A percentile compares a stretch with the other conserved stretches of the same genome.
Evolutionary conservation across 1,284 basidiomycete genomes (phyloP).

Genomic region (Apiotrichum veenhuisii): DNA sequence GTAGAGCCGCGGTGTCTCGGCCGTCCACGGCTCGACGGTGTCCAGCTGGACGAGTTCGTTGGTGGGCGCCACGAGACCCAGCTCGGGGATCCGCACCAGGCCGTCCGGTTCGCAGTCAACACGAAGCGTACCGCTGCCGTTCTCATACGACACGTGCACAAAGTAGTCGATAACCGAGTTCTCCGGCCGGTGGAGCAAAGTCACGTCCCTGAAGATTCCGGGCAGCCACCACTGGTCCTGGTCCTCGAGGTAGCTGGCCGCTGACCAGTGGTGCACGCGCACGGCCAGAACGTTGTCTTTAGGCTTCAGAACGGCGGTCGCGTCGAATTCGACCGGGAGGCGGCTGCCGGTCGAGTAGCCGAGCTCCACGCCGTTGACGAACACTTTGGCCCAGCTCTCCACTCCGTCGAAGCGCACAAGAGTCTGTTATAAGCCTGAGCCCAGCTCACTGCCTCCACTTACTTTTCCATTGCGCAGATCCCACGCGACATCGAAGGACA

Average conservation of each 20-base stretch:
- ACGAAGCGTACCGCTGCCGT: constrained; percentile 18
- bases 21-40: constrained; percentile 22
- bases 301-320: constrained; percentile 1
- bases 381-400: constrained; percentile 18
- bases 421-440: neutral
- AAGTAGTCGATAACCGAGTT: constrained; percentile 18
- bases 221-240: constrained; percentile 33
- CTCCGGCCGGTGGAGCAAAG: constrained; percentile 20
- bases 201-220: constrained; percentile 27
- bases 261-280: constrained; percentile 25
- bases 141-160: constrained; percentile 19
- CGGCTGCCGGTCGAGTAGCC: constrained; percentile 11
- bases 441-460: neutral
- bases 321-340: constrained; percentile 18
- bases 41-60: neutral
- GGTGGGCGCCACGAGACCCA: constrained; percentile 16
- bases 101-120: constrained; percentile 19
- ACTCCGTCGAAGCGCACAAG: constrained; percentile 21
- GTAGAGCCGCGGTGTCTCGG: constrained; percentile 24
- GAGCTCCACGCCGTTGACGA: constrained; percentile 15
- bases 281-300: constrained; percentile 16
- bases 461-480: constrained; percentile 8
- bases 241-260: constrained; percentile 23
- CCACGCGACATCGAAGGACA: constrained; percentile 6
- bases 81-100: constrained; percentile 20